Percentiles rank a stretch among this genome's conserved stretches.
phyloP scores from a whole-genome alignment of 495 filamentous ascomycete genomes.

The Cercophora sp. region DNA sequence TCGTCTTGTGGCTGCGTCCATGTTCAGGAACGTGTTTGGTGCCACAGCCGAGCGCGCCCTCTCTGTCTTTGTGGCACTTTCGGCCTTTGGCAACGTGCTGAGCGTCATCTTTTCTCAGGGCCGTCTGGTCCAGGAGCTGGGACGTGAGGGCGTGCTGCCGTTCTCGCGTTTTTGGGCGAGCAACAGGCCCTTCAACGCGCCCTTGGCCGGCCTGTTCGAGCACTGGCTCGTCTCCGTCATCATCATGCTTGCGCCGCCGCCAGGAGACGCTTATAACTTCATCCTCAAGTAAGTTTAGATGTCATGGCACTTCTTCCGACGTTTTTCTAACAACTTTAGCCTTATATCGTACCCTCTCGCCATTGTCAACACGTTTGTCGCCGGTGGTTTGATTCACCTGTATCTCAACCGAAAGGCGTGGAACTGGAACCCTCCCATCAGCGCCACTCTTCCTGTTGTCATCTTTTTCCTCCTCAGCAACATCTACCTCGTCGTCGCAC shows the following conservation, averaged over 20 bases:
- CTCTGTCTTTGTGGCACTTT: slow-evolving; percentile 68
- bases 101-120: slow-evolving; percentile 67
- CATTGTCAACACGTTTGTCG: slow-evolving; percentile 57
- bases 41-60: slow-evolving; percentile 53
- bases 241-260: slow-evolving; percentile 59
- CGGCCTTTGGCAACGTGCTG: slow-evolving; percentile 67
- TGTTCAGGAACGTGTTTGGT: slow-evolving; percentile 68
- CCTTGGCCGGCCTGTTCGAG: slow-evolving; percentile 57
- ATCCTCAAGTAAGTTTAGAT: slow-evolving; percentile 53
- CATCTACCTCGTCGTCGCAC: slow-evolving; percentile 44
- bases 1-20: slow-evolving; percentile 57
- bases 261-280: slow-evolving; percentile 63
- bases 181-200: slow-evolving; percentile 61
- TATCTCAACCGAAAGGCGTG: slow-evolving; percentile 45
- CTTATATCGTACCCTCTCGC: slow-evolving; percentile 60
- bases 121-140: slow-evolving; percentile 61
- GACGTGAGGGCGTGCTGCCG: slow-evolving; percentile 61
- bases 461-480: slow-evolving; percentile 47
- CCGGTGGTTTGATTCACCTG: slow-evolving; percentile 52
- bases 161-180: slow-evolving; percentile 60
- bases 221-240: slow-evolving; percentile 59
- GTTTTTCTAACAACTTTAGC: slow-evolving; percentile 27
- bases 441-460: slow-evolving; percentile 39
- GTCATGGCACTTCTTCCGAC: no score
- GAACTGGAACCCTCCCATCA: slow-evolving; percentile 42